Percentiles rank a stretch among this genome's conserved stretches.
Evolutionary conservation across 2,329 filamentous ascomycete genomes (phyloP).

Genomic region (Aspergillus pseudoglaucus): DNA sequence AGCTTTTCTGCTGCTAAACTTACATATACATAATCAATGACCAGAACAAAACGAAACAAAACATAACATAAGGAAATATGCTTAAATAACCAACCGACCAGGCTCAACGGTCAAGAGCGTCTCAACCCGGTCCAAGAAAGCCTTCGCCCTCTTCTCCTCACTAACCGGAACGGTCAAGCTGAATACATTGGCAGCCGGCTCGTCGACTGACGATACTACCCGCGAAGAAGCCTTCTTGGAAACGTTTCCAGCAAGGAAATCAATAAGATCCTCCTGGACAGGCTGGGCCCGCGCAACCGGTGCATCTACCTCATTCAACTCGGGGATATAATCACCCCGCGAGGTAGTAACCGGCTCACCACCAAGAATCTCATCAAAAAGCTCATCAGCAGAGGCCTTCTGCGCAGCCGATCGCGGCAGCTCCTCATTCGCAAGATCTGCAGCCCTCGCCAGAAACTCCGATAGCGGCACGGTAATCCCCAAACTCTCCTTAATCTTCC

Average conservation of each 20-base stretch:
- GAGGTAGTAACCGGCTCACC: slow-evolving; percentile 35
- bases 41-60: slow-evolving; percentile 11
- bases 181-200: slow-evolving; percentile 64
- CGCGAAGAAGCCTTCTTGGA: slow-evolving; percentile 24
- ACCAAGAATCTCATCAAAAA: slow-evolving; percentile 85
- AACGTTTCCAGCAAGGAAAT: slow-evolving; percentile 59
- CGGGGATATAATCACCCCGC: slow-evolving; percentile 64
- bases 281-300: slow-evolving; percentile 28
- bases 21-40: slow-evolving; percentile 11
- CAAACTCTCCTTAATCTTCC: slow-evolving; percentile 68
- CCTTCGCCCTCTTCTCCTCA: slow-evolving; percentile 73
- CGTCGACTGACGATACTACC: slow-evolving; percentile 26
- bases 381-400: slow-evolving; percentile 66
- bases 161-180: slow-evolving; percentile 69
- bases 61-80: slow-evolving; percentile 4
- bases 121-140: slow-evolving; percentile 85
- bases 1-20: neutral
- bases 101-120: slow-evolving; percentile 73
- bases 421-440: slow-evolving; percentile 79
- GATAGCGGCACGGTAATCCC: slow-evolving; percentile 77
- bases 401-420: slow-evolving; percentile 62
- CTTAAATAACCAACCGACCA: slow-evolving; percentile 59
- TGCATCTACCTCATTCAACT: slow-evolving; percentile 53
- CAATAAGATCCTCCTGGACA: slow-evolving; percentile 69
- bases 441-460: slow-evolving; percentile 78